phyloP scores from a whole-genome alignment of 805 yeast species.

The Metschnikowia similis region DNA sequence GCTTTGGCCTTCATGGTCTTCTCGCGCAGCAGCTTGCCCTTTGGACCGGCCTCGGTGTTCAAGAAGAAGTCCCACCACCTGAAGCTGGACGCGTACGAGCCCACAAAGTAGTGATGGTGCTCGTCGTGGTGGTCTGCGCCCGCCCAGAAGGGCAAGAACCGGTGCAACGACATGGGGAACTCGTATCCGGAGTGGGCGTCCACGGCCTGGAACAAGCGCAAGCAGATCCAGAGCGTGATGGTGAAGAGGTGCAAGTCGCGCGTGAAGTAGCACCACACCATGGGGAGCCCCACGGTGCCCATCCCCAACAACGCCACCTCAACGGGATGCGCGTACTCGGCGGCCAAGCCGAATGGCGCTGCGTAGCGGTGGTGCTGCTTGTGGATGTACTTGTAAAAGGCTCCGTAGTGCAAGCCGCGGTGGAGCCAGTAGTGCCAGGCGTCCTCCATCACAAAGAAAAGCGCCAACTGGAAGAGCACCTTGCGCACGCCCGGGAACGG shows the following conservation, averaged over 20 bases:
- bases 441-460: conserved; percentile 53
- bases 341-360: conserved; percentile 59
- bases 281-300: conserved; percentile 60
- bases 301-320: conserved; percentile 55
- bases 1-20: conserved; percentile 54
- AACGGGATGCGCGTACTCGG: conserved; percentile 59
- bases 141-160: conserved; percentile 60
- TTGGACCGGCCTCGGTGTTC: conserved; percentile 87
- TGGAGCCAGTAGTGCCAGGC: conserved; percentile 62
- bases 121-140: conserved; percentile 62
- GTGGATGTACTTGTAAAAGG: conserved; percentile 54
- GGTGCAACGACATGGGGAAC: conserved; percentile 57
- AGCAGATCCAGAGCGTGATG: conserved; percentile 47
- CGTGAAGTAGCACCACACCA: conserved; percentile 47
- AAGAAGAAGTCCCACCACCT: conserved; percentile 92
- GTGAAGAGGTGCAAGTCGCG: conserved; percentile 49
- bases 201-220: conserved; percentile 55
- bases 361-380: conserved; percentile 60
- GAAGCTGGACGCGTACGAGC: conserved; percentile 91
- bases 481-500: conserved; percentile 48
- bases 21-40: conserved; percentile 74
- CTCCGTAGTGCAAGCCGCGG: conserved; percentile 51
- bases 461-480: conserved; percentile 42
- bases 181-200: conserved; percentile 62
- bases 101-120: conserved; percentile 70